A percentile compares a stretch with the other conserved stretches of the same genome.
These are phyloP conservation scores for Lepidium africanum DNA, from an alignment of 345 rosid species.

Conservation along the genomic window DNA sequence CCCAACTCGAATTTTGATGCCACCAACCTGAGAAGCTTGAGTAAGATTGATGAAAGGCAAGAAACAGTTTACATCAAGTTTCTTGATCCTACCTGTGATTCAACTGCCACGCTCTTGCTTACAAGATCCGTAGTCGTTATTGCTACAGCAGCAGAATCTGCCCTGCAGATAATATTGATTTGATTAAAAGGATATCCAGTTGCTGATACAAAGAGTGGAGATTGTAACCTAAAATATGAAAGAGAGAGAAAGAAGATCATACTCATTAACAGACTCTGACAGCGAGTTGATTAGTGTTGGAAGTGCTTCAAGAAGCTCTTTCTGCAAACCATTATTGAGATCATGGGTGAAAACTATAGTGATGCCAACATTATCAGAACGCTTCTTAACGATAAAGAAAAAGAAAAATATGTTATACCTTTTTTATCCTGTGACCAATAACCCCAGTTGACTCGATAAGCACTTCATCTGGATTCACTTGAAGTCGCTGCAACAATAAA, in stretches of 20 bases:
- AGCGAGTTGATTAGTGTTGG: conserved; percentile 56
- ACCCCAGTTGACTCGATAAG: conserved; percentile 91
- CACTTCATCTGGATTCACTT: conserved; percentile 55
- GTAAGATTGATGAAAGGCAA: neutral
- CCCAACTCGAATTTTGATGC: conserved; percentile 55
- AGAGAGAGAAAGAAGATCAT: conserved; percentile 14
- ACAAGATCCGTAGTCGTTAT: conserved; percentile 95
- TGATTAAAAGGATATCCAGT: conserved; percentile 3
- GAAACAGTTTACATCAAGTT: neutral
- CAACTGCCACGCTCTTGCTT: conserved; percentile 94
- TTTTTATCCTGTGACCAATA: conserved; percentile 87
- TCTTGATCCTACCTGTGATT: conserved; percentile 43
- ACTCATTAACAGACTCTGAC: conserved; percentile 65
- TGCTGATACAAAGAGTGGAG: neutral
- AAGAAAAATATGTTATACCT: conserved; percentile 33
- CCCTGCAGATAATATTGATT: conserved; percentile 46
- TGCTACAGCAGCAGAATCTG: conserved; percentile 92
- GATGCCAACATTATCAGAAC: neutral
- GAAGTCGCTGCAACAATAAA: conserved; percentile 45
- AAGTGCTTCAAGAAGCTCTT: conserved; percentile 67
- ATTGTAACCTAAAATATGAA: neutral
- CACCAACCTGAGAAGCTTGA: conserved; percentile 57
- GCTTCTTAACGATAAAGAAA: neutral
- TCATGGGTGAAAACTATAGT: neutral
- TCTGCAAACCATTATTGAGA: conserved; percentile 35